Evolutionary conservation across 73 alveolate species (phyloP).

Genomic region (Stentor coeruleus): DNA sequence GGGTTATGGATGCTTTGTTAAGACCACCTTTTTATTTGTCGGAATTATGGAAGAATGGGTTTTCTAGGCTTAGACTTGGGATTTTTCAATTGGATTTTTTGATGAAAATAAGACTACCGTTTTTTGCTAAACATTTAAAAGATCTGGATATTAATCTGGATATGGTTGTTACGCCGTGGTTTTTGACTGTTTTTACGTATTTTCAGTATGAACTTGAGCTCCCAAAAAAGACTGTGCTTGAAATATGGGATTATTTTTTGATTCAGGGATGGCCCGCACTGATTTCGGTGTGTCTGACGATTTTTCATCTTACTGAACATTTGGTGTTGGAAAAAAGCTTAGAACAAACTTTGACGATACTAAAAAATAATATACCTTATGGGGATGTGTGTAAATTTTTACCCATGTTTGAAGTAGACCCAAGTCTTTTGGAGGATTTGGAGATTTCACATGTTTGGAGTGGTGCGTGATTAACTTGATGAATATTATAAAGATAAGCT

Average conservation of each 20-base stretch:
- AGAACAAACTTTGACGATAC: not conserved
- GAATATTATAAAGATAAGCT: not conserved
- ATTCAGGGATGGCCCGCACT: conserved; percentile 23
- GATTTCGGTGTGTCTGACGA: not conserved
- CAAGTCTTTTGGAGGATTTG: not conserved
- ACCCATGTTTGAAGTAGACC: conserved; percentile 19
- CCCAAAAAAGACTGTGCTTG: not conserved
- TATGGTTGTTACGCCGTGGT: not conserved
- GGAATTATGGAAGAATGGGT: conserved; percentile 15
- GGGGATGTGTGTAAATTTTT: not conserved
- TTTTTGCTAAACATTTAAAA: not conserved
- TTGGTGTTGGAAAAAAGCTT: not conserved
- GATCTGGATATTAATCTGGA: not conserved
- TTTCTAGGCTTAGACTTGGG: conserved; percentile 14
- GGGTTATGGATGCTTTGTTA: not conserved
- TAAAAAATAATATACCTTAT: not conserved
- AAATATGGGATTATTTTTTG: conserved; percentile 1
- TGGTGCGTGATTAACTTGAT: not conserved
- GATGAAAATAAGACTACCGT: conserved; percentile 4
- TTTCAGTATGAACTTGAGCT: not conserved
- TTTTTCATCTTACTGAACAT: not conserved
- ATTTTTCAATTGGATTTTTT: conserved; percentile 18
- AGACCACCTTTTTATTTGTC: conserved; percentile 11
- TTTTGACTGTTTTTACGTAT: conserved; percentile 8
- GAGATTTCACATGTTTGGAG: not conserved